A percentile compares a stretch with the other conserved stretches of the same genome.
Evolutionary conservation across 768 basidiomycete species (phyloP).

Genomic region (Boletus sp.): DNA sequence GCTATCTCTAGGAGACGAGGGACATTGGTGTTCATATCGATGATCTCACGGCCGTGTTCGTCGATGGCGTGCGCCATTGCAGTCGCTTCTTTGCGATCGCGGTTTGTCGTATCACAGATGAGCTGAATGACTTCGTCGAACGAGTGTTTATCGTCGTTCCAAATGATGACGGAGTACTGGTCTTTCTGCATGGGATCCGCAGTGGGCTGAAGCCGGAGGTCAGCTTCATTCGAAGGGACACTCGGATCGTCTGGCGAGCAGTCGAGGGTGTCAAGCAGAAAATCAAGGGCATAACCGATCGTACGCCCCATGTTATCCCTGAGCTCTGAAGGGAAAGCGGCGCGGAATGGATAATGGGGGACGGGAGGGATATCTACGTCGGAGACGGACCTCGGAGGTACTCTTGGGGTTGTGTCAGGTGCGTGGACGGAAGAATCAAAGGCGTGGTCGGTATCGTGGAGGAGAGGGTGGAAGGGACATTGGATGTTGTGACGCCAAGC

Average conservation of each 20-base stretch:
- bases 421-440: conserved; percentile 13
- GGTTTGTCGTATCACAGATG: conserved; percentile 51
- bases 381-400: conserved; percentile 37
- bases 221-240: conserved; percentile 64
- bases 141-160: conserved; percentile 98
- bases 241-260: conserved; percentile 75
- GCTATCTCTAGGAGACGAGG: conserved; percentile 70
- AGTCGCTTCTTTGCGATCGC: conserved; percentile 54
- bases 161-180: conserved; percentile 77
- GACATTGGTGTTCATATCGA: conserved; percentile 63
- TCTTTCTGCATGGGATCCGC: conserved; percentile 79
- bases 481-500: conserved; percentile 71
- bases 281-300: conserved; percentile 76
- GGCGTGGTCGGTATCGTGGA: conserved; percentile 15
- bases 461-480: conserved; percentile 75
- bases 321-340: conserved; percentile 58
- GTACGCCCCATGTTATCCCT: conserved; percentile 73
- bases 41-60: conserved; percentile 75
- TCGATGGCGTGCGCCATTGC: conserved; percentile 62
- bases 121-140: conserved; percentile 82
- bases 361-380: conserved; percentile 57
- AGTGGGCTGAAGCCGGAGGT: conserved; percentile 69
- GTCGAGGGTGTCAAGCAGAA: conserved; percentile 77
- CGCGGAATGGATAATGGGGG: conserved; percentile 55
- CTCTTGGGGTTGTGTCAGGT: conserved; percentile 41